These are phyloP conservation scores for Globisporangium splendens DNA, from an alignment of 352 stramenopile genomes.

Conservation along the genomic window DNA sequence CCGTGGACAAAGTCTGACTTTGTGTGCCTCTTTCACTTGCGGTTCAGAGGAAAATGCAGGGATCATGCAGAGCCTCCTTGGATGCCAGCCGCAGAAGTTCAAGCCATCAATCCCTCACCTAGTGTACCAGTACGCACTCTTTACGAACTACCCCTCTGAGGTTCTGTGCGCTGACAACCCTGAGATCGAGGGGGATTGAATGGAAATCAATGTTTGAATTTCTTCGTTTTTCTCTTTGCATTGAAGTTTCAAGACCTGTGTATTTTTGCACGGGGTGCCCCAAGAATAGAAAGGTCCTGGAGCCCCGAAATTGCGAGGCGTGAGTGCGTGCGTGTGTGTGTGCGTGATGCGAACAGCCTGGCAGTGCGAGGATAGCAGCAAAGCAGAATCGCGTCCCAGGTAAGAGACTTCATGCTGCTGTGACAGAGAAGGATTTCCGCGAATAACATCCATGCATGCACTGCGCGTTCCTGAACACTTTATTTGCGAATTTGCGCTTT, in stretches of 20 bases:
- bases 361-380: conserved; percentile 1
- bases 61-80: conserved; percentile 86
- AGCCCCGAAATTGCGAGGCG: neutral
- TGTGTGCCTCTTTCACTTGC: conserved; percentile 1
- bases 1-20: neutral
- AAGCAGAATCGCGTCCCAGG: neutral
- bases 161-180: conserved; percentile 62
- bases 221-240: conserved; percentile 1
- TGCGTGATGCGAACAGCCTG: neutral
- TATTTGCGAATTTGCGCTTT: neutral
- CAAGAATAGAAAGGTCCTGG: conserved; percentile 1
- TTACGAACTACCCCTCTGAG: conserved; percentile 86
- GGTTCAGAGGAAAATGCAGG: conserved; percentile 79
- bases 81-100: conserved; percentile 62
- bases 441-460: neutral
- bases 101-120: conserved; percentile 92
- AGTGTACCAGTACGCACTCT: conserved; percentile 95
- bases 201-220: neutral
- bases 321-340: neutral
- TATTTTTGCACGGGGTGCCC: neutral
- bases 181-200: conserved; percentile 44
- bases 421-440: neutral
- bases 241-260: neutral
- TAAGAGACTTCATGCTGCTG: neutral
- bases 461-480: neutral